A percentile compares a stretch with the other conserved stretches of the same genome.
Evolutionary conservation across 179 eudicot species (phyloP).

Genomic region (Heliamphora pulchella): DNA sequence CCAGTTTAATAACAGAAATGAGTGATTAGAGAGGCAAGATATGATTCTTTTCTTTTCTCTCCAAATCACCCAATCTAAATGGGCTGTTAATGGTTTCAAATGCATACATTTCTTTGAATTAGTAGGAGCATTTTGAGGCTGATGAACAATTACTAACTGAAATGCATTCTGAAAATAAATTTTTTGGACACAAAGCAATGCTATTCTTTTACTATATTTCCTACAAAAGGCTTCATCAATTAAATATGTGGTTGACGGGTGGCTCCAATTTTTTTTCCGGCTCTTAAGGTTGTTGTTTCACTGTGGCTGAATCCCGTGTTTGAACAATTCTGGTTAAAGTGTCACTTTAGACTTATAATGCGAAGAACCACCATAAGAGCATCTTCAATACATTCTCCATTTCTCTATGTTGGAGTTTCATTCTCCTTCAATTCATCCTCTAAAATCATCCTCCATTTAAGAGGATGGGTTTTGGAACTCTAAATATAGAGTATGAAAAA

Average conservation of each 20-base stretch:
- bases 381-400: not conserved
- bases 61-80: not conserved
- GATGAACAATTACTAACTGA: not conserved
- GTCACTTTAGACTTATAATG: not conserved
- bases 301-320: not conserved
- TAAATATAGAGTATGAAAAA: too few species aligned
- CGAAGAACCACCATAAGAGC: not conserved
- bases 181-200: not conserved
- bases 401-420: too few species aligned
- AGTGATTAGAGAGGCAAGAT: too few species aligned
- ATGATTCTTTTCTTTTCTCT: too few species aligned
- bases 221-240: not conserved
- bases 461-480: too few species aligned
- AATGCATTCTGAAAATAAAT: not conserved
- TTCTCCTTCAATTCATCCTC: too few species aligned
- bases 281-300: not conserved
- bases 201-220: not conserved
- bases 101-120: not conserved
- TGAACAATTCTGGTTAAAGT: not conserved
- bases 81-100: not conserved
- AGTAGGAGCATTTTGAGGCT: not conserved
- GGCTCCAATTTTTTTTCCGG: not conserved
- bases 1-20: too few species aligned
- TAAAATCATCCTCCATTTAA: too few species aligned
- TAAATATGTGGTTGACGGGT: not conserved